Base-by-base conservation (phyloP, 2,329 filamentous ascomycete species). In the Phialophora chinensis region DNA sequence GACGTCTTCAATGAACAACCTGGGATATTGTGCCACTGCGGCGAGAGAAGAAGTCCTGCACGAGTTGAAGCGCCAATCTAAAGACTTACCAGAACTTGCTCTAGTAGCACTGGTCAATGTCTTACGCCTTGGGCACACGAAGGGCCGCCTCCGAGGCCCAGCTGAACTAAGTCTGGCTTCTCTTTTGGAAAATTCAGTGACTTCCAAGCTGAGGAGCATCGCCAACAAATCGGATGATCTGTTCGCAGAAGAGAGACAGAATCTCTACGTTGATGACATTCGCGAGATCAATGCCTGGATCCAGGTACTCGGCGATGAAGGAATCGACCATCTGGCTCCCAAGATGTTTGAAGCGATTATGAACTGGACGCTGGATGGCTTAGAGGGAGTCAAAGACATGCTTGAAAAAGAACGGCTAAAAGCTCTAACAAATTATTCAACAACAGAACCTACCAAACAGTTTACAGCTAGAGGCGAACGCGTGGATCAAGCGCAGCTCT, bases 161-260 rank as follows among this genome's bases (percentile, higher is more conserved):
- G 85, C 3, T 76, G 87, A 73, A 77, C 27, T 31, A 76, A 87
- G 73, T 77, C 27, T 25, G 3, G 79, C 63, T 81, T 84, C 72
- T 7, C 47, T 66, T 3, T 60, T 68, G 17, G 33, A 62, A 33
- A 63, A 20, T 14, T 59, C 69, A 2, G 59, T 69, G 3, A 23
- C 42, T 10, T 67, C 64, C 11, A 69, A 31, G 29, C 25, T 70
- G 12, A 12, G n/a, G 4, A 47, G 10, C 20, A 66, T 69, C 38
- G n/a, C 63, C n/a, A 60, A 35, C 25, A 58, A 62, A 42, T 62
- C 66, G 55, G 86, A 91, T 74, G 86, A 88, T 69, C 85, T 99
- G 0, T 99, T 99, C 75, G 89, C 86, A 0, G 85, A 92, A 63
- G 95, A 99, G 78, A 93, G 96, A 76, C 93, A 96, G 76, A 99